phyloP scores from a whole-genome alignment of 2,329 filamentous ascomycete genomes.

The Cryoendolithus antarcticus region DNA sequence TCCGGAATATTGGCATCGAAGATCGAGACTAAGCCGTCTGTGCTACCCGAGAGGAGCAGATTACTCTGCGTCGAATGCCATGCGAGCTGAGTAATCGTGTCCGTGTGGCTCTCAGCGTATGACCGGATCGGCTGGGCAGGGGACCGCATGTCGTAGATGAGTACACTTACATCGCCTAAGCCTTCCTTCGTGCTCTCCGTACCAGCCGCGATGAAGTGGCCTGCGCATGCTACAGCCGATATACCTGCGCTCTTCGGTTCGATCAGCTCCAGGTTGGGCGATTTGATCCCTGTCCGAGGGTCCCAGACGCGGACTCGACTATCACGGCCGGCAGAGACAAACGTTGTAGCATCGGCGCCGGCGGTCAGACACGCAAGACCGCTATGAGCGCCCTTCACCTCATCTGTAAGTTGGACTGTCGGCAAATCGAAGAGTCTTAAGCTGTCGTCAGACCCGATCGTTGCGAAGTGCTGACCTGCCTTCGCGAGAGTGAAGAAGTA shows the following conservation, averaged over 20 bases:
- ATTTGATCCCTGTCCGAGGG: conserved; percentile 46
- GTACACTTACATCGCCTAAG: conserved; percentile 25
- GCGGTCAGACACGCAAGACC: conserved; percentile 53
- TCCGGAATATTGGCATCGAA: conserved; percentile 59
- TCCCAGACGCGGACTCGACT: conserved; percentile 39
- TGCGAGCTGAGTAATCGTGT: conserved; percentile 48
- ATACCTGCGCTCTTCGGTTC: conserved; percentile 42
- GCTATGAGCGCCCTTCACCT: conserved; percentile 42
- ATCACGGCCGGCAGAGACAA: conserved; percentile 61
- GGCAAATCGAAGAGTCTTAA: conserved; percentile 52
- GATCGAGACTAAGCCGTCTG: conserved; percentile 66
- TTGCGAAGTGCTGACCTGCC: conserved; percentile 33
- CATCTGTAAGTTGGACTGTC: conserved; percentile 40
- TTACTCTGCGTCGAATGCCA: conserved; percentile 37
- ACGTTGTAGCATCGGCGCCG: conserved; percentile 13
- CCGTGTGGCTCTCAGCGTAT: conserved; percentile 38
- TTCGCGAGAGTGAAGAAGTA: conserved; percentile 49
- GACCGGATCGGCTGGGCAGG: conserved; percentile 23
- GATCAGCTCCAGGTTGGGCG: conserved; percentile 20
- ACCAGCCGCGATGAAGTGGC: conserved; percentile 55
- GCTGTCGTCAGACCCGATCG: conserved; percentile 61
- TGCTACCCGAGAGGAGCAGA: conserved; percentile 62
- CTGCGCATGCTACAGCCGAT: conserved; percentile 51
- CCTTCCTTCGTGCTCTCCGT: conserved; percentile 44
- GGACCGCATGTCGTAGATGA: conserved; percentile 30